Conservation (phyloP, 768 basidiomycete species). For the Tricholoma sp. region DNA sequence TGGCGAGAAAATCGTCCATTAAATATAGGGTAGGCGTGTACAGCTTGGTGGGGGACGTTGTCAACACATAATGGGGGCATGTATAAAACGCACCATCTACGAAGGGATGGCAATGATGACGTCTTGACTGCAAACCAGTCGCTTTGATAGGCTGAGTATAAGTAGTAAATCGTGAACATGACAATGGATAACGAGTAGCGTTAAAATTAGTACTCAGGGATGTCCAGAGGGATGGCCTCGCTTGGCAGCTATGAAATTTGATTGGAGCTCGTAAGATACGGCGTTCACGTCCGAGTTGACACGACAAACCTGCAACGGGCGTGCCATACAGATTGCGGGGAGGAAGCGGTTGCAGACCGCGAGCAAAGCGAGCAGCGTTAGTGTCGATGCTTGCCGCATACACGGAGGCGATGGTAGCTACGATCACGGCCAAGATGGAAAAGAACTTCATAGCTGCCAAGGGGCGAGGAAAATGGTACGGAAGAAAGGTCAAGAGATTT, state of each 20-base stretch:
- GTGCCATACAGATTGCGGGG: constrained; percentile 37
- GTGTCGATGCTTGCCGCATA: constrained; percentile 34
- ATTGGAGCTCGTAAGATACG: not conserved
- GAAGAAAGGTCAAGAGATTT: not conserved
- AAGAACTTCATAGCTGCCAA: constrained; percentile 34
- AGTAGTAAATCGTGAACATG: too few relatives aligned
- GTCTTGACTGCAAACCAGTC: too few relatives aligned
- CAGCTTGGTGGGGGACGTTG: too few relatives aligned
- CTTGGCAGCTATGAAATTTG: constrained; percentile 28
- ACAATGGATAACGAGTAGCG: too few relatives aligned
- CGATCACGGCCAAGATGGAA: constrained; percentile 32
- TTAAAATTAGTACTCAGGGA: too few relatives aligned
- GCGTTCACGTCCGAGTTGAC: not conserved
- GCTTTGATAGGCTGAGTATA: too few relatives aligned
- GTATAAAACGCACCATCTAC: too few relatives aligned
- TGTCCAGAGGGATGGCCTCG: constrained; percentile 30
- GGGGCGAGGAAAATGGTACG: too few relatives aligned
- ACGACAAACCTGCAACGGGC: constrained; percentile 26
- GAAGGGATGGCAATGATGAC: too few relatives aligned
- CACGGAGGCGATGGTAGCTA: constrained; percentile 31
- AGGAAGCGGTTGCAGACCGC: constrained; percentile 44
- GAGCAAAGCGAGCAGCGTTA: constrained; percentile 48
- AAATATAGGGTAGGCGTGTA: too few relatives aligned
- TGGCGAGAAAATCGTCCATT: too few relatives aligned
- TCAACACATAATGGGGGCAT: too few relatives aligned